Evolutionary conservation across 2,329 filamentous ascomycete species (phyloP).

Genomic region (Aspergillus caelatus): DNA sequence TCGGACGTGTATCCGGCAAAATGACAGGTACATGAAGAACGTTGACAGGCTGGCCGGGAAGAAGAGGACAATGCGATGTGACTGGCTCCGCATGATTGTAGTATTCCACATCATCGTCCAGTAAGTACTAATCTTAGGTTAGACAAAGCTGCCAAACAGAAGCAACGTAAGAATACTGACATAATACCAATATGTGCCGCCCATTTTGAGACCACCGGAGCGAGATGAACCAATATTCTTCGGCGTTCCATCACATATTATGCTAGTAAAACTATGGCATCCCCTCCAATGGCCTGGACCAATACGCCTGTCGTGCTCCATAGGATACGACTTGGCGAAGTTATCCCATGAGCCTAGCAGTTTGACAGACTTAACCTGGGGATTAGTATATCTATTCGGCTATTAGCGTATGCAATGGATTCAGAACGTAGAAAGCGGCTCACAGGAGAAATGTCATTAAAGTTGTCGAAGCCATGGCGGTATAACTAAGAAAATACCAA

Average conservation of each 20-base stretch:
- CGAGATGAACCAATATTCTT: conserved; percentile 58
- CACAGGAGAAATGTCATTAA: conserved; percentile 42
- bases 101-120: conserved; percentile 76
- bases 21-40: conserved; percentile 79
- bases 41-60: conserved; percentile 88
- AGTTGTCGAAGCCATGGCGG: conserved; percentile 37
- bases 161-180: conserved; percentile 56
- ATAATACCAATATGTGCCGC: conserved; percentile 93
- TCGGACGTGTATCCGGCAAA: conserved; percentile 47
- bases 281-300: conserved; percentile 81
- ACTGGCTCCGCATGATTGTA: conserved; percentile 72
- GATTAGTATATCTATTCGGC: conserved; percentile 36
- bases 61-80: conserved; percentile 78
- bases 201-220: conserved; percentile 85
- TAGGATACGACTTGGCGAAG: conserved; percentile 75
- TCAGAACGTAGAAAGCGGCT: conserved; percentile 18
- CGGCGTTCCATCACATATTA: conserved; percentile 75
- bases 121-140: conserved; percentile 67
- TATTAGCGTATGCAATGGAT: conserved; percentile 19
- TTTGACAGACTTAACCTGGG: conserved; percentile 63
- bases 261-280: conserved; percentile 83
- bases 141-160: conserved; percentile 18
- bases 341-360: conserved; percentile 96
- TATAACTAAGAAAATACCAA: conserved; percentile 13
- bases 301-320: conserved; percentile 77